Evolutionary conservation across 129 eudicot species (phyloP).

Genomic region (Chrysanthemum seticuspe): DNA sequence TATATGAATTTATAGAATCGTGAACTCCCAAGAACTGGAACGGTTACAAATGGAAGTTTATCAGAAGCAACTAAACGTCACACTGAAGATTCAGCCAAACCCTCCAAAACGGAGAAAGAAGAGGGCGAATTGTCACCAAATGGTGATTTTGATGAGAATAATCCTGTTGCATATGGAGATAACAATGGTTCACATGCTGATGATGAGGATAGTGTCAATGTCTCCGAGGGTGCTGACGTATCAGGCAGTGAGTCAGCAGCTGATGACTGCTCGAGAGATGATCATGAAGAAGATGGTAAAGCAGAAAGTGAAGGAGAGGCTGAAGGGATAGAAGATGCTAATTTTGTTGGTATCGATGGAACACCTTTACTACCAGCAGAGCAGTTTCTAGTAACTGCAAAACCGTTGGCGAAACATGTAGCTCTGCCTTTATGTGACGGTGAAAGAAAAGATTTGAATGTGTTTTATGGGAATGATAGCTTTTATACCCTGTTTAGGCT

Average conservation of each 20-base stretch:
- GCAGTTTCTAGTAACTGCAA: conserved; percentile 50
- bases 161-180: conserved; percentile 41
- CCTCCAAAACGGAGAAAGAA: conserved; percentile 82
- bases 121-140: conserved; percentile 96
- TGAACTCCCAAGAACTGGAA: conserved; percentile 37
- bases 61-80: no score
- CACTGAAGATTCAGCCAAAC: conserved; percentile 31
- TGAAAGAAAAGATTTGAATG: conserved; percentile 45
- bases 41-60: conserved; percentile 32
- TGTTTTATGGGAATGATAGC: conserved; percentile 86
- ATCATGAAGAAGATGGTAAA: conserved; percentile 79
- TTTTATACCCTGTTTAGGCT: conserved; percentile 86
- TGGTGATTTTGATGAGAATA: conserved; percentile 77
- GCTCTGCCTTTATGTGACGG: conserved; percentile 37
- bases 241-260: conserved; percentile 96
- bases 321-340: conserved; percentile 61
- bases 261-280: conserved; percentile 78
- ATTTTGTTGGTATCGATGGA: conserved; percentile 50
- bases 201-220: conserved; percentile 88
- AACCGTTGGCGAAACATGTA: conserved; percentile 76
- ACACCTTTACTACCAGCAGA: conserved; percentile 41
- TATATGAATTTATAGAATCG: conserved; percentile 36
- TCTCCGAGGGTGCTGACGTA: conserved; percentile 72
- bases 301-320: conserved; percentile 97
- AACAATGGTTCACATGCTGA: conserved; percentile 62